These are phyloP conservation scores for Murraya koenigii DNA, from an alignment of 345 rosid genomes.

Conservation along the genomic window DNA sequence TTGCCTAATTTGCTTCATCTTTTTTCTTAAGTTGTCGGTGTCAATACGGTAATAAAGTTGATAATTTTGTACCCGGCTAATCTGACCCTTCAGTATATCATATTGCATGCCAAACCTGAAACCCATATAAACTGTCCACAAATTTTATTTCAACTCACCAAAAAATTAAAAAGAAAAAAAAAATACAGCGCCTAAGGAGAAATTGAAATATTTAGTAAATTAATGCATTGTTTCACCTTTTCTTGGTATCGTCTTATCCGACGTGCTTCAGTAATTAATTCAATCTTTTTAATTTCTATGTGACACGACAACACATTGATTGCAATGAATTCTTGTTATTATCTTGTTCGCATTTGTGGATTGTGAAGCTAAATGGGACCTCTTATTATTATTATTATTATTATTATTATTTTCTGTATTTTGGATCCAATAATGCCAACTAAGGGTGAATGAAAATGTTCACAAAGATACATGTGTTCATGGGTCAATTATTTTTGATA, in stretches of 20 bases:
- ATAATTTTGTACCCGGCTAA: conserved; percentile 8
- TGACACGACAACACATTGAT: neutral
- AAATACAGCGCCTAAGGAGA: neutral
- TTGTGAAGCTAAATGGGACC: neutral
- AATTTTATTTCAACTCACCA: neutral
- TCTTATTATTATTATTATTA: too few species aligned
- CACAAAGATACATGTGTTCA: neutral
- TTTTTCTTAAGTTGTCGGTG: conserved; percentile 16
- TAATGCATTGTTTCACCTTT: neutral
- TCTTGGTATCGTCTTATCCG: neutral
- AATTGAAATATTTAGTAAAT: too few species aligned
- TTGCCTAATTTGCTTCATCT: conserved; percentile 16
- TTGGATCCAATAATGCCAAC: neutral
- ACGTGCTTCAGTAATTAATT: neutral
- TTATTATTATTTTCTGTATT: neutral
- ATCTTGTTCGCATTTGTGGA: neutral
- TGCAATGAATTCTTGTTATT: neutral
- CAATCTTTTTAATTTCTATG: neutral
- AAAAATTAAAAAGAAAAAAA: too few species aligned
- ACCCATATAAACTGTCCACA: too few species aligned
- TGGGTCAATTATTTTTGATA: neutral
- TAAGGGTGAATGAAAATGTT: neutral
- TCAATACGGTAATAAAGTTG: neutral
- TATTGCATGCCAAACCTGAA: neutral
- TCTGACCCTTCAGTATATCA: neutral